phyloP scores from a whole-genome alignment of 352 stramenopile genomes.

The Phytopythium sindhum region DNA sequence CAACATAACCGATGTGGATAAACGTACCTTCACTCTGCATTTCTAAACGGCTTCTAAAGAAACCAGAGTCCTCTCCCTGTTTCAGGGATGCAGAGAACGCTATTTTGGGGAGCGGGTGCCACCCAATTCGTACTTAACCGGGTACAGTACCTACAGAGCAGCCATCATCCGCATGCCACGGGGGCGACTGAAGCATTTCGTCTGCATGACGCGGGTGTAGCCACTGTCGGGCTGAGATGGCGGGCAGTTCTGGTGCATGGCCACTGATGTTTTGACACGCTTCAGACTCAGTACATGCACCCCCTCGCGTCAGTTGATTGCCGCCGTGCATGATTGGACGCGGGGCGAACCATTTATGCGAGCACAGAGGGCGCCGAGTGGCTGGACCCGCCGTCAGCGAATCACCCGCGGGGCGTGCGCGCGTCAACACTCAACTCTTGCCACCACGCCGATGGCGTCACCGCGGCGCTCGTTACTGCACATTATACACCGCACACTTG shows the following conservation, averaged over 20 bases:
- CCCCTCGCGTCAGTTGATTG: not conserved
- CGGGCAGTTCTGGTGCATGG: too few species aligned
- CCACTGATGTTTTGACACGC: too few species aligned
- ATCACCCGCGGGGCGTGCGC: not conserved
- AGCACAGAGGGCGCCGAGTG: not conserved
- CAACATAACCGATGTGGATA: not conserved
- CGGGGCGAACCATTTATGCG: slow-evolving; percentile 2
- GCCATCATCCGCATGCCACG: too few species aligned
- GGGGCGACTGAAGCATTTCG: too few species aligned
- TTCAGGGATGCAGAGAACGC: too few species aligned
- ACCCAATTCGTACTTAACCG: too few species aligned
- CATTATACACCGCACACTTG: not conserved
- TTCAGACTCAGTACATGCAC: too few species aligned
- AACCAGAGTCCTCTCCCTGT: too few species aligned
- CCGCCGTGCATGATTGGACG: not conserved
- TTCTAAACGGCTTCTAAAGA: not conserved
- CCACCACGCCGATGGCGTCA: not conserved
- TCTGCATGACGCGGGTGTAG: too few species aligned
- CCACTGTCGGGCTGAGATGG: too few species aligned
- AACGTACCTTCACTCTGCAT: not conserved
- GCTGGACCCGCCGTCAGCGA: not conserved
- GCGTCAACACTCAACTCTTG: not conserved
- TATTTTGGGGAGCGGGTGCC: too few species aligned
- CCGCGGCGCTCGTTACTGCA: not conserved
- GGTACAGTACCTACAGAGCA: too few species aligned